Evolutionary conservation across 257 asterid genomes (phyloP).

Genomic region (Salvia splendens): DNA sequence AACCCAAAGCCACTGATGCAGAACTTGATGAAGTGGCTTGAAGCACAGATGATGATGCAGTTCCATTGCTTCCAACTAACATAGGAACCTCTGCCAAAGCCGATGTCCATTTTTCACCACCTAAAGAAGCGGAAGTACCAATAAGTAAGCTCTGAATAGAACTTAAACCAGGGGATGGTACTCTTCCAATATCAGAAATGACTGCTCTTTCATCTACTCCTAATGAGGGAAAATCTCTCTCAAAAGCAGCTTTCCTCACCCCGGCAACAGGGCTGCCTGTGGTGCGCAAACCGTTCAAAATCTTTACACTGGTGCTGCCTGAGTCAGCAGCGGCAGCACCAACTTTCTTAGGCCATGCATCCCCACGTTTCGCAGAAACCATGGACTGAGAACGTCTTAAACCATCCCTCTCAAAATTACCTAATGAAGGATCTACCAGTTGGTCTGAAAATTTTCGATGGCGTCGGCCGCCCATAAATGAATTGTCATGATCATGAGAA

Average conservation of each 20-base stretch:
- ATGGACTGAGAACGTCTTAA: slow-evolving; percentile 72
- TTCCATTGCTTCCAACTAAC: slow-evolving; percentile 43
- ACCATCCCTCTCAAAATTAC: slow-evolving; percentile 61
- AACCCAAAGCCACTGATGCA: slow-evolving; percentile 39
- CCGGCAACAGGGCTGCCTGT: slow-evolving; percentile 44
- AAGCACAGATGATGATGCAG: slow-evolving; percentile 43
- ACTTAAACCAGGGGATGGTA: slow-evolving; percentile 71
- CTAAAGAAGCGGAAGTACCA: slow-evolving; percentile 48
- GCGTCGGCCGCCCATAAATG: slow-evolving; percentile 42
- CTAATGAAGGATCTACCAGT: slow-evolving; percentile 36
- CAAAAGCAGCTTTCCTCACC: slow-evolving; percentile 49
- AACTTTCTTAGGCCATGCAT: slow-evolving; percentile 52
- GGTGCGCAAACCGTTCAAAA: slow-evolving; percentile 39
- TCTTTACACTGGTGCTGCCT: slow-evolving; percentile 41
- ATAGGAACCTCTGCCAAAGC: slow-evolving; percentile 73
- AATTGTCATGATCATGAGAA: slow-evolving; percentile 49
- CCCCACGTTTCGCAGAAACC: slow-evolving; percentile 61
- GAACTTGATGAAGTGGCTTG: slow-evolving; percentile 45
- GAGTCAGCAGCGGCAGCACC: slow-evolving; percentile 42
- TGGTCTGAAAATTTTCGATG: slow-evolving; percentile 51
- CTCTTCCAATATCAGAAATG: slow-evolving; percentile 59
- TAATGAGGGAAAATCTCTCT: slow-evolving; percentile 61
- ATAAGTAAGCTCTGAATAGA: slow-evolving; percentile 53
- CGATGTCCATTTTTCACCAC: slow-evolving; percentile 78
- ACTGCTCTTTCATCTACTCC: slow-evolving; percentile 58